Conservation (phyloP, 495 filamentous ascomycete species). For the Friedmanniomyces simplex region DNA sequence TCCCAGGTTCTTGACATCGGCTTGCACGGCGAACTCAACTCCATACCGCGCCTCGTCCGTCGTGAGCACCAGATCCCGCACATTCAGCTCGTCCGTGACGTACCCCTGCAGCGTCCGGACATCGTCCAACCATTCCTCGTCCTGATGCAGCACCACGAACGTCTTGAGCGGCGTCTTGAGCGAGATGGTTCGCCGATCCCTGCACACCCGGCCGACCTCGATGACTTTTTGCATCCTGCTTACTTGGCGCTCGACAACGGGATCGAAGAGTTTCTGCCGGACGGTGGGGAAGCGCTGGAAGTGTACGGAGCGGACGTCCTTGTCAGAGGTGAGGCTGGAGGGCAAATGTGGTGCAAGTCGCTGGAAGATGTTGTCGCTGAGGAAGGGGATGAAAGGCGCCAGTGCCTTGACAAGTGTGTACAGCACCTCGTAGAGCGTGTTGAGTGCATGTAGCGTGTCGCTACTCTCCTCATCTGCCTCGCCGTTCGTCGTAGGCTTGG, state of each 20-base stretch:
- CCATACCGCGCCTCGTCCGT: constrained; percentile 83
- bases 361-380: constrained; percentile 89
- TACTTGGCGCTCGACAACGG: constrained; percentile 74
- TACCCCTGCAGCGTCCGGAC: constrained; percentile 73
- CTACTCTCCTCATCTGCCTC: constrained; percentile 8
- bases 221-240: constrained; percentile 92
- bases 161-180: constrained; percentile 86
- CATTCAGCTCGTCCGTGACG: constrained; percentile 83
- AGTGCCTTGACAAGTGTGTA: constrained; percentile 79
- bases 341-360: constrained; percentile 74
- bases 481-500: constrained; percentile 3
- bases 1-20: constrained; percentile 87
- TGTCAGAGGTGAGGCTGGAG: constrained; percentile 45
- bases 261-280: constrained; percentile 76
- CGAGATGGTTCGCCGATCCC: constrained; percentile 74
- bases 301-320: constrained; percentile 74
- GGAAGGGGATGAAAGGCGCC: constrained; percentile 91
- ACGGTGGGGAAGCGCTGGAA: constrained; percentile 87
- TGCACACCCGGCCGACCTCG: constrained; percentile 72
- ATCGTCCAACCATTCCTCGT: constrained; percentile 74
- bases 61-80: constrained; percentile 73
- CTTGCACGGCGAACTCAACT: constrained; percentile 77
- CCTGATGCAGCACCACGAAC: constrained; percentile 79
- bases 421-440: constrained; percentile 93
- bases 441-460: constrained; percentile 82